A percentile compares a stretch with the other conserved stretches of the same genome.
Evolutionary conservation across 306 rosid species (phyloP).

Genomic region (Cicer cuneatum): DNA sequence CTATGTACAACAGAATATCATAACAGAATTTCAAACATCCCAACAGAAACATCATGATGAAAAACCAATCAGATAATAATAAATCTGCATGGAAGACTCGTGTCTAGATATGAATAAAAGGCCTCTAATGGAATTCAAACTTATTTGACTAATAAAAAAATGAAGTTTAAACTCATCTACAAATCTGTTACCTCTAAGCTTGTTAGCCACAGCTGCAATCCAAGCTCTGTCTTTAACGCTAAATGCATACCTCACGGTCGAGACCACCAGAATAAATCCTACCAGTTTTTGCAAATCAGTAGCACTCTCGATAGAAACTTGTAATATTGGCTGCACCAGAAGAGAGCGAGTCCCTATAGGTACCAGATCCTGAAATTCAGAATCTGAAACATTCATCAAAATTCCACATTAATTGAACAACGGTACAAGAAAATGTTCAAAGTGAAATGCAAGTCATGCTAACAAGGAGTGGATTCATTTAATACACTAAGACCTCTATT

Average conservation of each 20-base stretch:
- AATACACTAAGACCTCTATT: not conserved
- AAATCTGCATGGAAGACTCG: too few relatives aligned
- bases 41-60: not conserved
- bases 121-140: not conserved
- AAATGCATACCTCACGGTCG: conserved; percentile 76
- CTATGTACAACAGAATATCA: not conserved
- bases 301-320: conserved; percentile 43
- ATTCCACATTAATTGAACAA: conserved; percentile 41
- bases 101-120: not conserved
- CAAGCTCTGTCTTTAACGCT: conserved; percentile 79
- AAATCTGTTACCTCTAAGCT: conserved; percentile 53
- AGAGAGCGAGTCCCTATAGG: conserved; percentile 77
- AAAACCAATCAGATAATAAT: not conserved
- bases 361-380: conserved; percentile 73
- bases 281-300: conserved; percentile 45
- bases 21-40: not conserved
- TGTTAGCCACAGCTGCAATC: conserved; percentile 77
- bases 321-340: conserved; percentile 71
- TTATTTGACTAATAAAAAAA: not conserved
- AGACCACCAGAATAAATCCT: conserved; percentile 75
- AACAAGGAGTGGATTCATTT: conserved; percentile 19
- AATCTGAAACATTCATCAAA: conserved; percentile 59
- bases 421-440: conserved; percentile 34
- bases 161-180: not conserved
- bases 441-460: not conserved